Evolutionary conservation across 176 grass and related monocot genomes (phyloP).

Genomic region (Carex parvula): DNA sequence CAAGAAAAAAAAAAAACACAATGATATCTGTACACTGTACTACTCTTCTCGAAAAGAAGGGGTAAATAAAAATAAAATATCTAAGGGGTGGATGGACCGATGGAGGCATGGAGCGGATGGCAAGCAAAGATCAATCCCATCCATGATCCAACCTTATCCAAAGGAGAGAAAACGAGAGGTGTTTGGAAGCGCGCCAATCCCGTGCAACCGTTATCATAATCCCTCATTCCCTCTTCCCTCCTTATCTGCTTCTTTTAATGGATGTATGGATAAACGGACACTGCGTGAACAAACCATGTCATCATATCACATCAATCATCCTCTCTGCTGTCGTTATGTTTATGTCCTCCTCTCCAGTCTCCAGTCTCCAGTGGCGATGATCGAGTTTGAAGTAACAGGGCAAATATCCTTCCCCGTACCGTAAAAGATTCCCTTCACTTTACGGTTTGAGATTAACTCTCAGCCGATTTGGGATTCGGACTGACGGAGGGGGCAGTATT

Average conservation of each 20-base stretch:
- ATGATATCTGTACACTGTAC: too few species aligned
- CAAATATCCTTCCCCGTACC: too few species aligned
- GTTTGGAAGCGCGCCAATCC: slow-evolving; percentile 25
- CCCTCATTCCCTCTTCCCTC: not conserved
- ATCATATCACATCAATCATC: not conserved
- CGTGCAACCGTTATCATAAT: not conserved
- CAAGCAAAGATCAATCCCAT: not conserved
- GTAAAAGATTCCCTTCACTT: too few species aligned
- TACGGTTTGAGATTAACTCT: too few species aligned
- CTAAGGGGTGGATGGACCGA: not conserved
- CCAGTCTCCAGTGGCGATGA: too few species aligned
- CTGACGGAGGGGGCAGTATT: too few species aligned
- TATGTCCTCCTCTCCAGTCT: not conserved
- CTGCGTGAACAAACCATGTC: not conserved
- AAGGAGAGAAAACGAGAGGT: not conserved
- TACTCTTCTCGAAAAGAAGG: too few species aligned
- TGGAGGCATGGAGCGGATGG: not conserved
- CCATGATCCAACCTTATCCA: slow-evolving; percentile 17
- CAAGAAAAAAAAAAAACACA: too few species aligned
- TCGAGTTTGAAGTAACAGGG: too few species aligned
- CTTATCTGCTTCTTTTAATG: not conserved
- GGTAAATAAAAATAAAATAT: too few species aligned
- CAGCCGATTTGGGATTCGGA: too few species aligned
- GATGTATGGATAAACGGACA: slow-evolving; percentile 1
- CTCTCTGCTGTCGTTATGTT: not conserved